These are phyloP conservation scores for Eutypella sp. DNA, from an alignment of 2,329 filamentous ascomycete genomes.

Conservation along the genomic window DNA sequence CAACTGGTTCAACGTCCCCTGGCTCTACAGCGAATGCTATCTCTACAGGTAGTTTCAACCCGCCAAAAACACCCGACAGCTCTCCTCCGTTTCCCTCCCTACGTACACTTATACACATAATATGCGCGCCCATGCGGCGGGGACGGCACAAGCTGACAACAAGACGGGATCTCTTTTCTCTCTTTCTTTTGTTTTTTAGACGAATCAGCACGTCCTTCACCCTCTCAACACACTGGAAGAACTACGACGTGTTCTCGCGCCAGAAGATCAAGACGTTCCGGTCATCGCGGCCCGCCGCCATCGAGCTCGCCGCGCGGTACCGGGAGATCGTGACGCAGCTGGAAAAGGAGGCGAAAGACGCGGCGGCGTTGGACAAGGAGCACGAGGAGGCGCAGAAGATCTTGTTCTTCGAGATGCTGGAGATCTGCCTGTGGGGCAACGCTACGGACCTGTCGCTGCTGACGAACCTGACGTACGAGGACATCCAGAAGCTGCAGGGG, in stretches of 20 bases:
- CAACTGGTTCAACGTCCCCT: conserved; percentile 78
- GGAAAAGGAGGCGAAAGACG: conserved; percentile 45
- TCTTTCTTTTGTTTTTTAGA: no score
- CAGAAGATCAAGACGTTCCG: conserved; percentile 92
- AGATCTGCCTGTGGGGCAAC: conserved; percentile 97
- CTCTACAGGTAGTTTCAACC: conserved; percentile 63
- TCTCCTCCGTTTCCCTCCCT: no score
- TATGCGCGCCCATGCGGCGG: no score
- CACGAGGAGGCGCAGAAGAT: conserved; percentile 66
- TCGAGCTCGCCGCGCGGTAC: conserved; percentile 78
- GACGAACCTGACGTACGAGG: conserved; percentile 86
- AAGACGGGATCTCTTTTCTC: no score
- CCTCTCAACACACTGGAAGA: conserved; percentile 76
- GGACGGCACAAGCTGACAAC: conserved; percentile 9
- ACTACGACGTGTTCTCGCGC: conserved; percentile 81
- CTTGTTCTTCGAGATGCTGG: conserved; percentile 87
- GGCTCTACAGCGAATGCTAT: conserved; percentile 93
- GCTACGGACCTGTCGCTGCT: conserved; percentile 90
- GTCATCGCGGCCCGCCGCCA: conserved; percentile 79
- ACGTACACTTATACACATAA: no score
- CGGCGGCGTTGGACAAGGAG: conserved; percentile 40
- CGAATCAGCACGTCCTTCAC: conserved; percentile 77
- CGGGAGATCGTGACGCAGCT: conserved; percentile 67
- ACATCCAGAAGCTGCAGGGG: conserved; percentile 94
- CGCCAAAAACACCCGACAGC: not conserved